A percentile compares a stretch with the other conserved stretches of the same genome.
Conservation (phyloP, 352 stramenopile species). For the Sclerospora graminicola region DNA sequence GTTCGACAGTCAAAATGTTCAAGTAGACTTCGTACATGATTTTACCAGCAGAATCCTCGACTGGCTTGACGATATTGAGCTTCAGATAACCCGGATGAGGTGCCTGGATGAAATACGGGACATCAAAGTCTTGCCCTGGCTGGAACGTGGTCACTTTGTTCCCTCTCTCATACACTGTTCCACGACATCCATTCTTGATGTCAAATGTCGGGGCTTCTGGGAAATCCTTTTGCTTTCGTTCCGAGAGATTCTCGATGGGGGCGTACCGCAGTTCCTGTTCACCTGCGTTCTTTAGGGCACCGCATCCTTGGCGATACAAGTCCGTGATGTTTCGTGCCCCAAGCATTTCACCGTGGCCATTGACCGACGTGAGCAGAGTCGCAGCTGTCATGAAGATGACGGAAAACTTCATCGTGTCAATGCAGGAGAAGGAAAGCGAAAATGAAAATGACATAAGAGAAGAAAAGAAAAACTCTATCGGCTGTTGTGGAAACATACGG, state of each 20-base stretch:
- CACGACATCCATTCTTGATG: constrained; percentile 27
- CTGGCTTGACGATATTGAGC: constrained; percentile 44
- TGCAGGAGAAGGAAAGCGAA: too few relatives aligned
- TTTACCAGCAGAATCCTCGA: constrained; percentile 18
- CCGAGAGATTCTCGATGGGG: constrained; percentile 17
- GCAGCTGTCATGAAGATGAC: too few relatives aligned
- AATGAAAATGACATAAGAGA: too few relatives aligned
- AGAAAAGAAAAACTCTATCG: too few relatives aligned
- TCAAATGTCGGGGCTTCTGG: constrained; percentile 21
- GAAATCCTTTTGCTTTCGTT: constrained; percentile 21
- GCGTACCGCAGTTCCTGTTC: not conserved
- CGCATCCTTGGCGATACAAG: not conserved
- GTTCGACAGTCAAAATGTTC: constrained; percentile 25
- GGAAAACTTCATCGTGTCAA: too few relatives aligned
- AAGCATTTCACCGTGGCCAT: not conserved
- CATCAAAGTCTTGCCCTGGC: constrained; percentile 16
- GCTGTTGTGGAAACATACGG: too few relatives aligned
- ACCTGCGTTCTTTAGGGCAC: not conserved
- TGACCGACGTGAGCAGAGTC: constrained; percentile 4
- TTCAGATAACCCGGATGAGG: constrained; percentile 42
- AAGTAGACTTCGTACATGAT: constrained; percentile 38
- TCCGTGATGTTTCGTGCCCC: not conserved
- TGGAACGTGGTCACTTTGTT: constrained; percentile 20
- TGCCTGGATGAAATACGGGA: constrained; percentile 36
- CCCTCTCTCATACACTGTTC: constrained; percentile 13